A percentile compares a stretch with the other conserved stretches of the same genome.
phyloP scores from a whole-genome alignment of 129 eudicot genomes.

The Erigeron canadensis region DNA sequence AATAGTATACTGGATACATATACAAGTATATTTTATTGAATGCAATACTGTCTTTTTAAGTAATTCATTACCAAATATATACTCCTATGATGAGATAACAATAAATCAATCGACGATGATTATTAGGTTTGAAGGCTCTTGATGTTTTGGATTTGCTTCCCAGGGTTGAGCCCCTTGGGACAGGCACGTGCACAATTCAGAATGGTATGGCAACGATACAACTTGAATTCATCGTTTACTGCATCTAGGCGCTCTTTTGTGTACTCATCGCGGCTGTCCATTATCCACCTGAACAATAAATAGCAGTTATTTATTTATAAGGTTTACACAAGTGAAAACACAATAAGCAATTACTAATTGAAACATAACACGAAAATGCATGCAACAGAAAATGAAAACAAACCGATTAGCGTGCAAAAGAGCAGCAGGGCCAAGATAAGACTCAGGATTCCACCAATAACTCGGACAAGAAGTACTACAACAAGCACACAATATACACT shows the following conservation, averaged over 20 bases:
- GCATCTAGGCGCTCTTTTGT: slow-evolving; percentile 90
- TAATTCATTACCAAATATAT: background rate
- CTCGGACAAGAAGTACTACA: slow-evolving; percentile 36
- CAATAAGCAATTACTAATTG: background rate
- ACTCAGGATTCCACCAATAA: slow-evolving; percentile 40
- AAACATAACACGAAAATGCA: background rate
- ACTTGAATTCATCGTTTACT: slow-evolving; percentile 84
- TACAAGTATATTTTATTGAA: background rate
- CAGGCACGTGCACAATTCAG: slow-evolving; percentile 56
- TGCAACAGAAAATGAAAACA: background rate
- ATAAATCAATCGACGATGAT: slow-evolving; percentile 15
- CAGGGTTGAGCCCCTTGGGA: slow-evolving; percentile 98
- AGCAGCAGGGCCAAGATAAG: slow-evolving; percentile 30
- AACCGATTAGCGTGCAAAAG: slow-evolving; percentile 32
- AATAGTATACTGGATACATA: too few species aligned
- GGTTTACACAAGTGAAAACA: background rate
- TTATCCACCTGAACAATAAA: slow-evolving; percentile 17
- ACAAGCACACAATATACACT: slow-evolving; percentile 35
- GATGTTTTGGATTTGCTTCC: slow-evolving; percentile 81
- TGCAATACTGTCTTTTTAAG: slow-evolving; percentile 5
- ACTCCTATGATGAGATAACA: background rate
- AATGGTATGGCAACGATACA: slow-evolving; percentile 10
- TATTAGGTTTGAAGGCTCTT: slow-evolving; percentile 60
- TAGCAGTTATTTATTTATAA: background rate
- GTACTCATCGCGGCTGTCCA: slow-evolving; percentile 50